Percentiles rank a stretch among this genome's conserved stretches.
phyloP scores from a whole-genome alignment of 257 asterid species.

The Fraxinus excelsior region DNA sequence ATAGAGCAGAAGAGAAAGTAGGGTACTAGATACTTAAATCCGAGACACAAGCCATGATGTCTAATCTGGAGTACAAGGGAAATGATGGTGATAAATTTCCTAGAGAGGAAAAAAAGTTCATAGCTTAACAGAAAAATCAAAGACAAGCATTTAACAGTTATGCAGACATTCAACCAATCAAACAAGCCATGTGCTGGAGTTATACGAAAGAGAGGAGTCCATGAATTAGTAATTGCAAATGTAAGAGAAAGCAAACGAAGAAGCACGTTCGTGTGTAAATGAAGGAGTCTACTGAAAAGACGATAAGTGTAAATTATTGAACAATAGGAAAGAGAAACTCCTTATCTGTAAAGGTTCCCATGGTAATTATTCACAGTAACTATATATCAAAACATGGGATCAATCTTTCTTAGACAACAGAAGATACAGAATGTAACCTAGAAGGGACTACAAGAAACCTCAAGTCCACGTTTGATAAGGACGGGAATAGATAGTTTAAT shows the following conservation, averaged over 20 bases:
- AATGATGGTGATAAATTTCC: neutral
- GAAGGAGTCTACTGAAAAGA: constrained; percentile 17
- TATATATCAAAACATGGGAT: constrained; percentile 34
- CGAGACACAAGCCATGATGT: constrained; percentile 13
- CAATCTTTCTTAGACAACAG: constrained; percentile 39
- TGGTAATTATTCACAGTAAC: constrained; percentile 39
- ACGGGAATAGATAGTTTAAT: too few species aligned
- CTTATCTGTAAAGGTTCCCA: constrained; percentile 31
- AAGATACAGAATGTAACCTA: constrained; percentile 51
- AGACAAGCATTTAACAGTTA: constrained; percentile 28
- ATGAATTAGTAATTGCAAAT: neutral
- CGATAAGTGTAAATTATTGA: constrained; percentile 45
- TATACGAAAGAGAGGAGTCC: constrained; percentile 3
- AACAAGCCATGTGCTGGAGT: constrained; percentile 36
- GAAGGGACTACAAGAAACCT: constrained; percentile 40
- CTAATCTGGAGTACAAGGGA: neutral
- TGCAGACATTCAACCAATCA: constrained; percentile 11
- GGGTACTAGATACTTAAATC: neutral
- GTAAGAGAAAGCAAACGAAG: constrained; percentile 6
- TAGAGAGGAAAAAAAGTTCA: constrained; percentile 10
- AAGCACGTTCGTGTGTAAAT: neutral
- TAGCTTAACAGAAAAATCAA: constrained; percentile 14
- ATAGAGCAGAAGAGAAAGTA: too few species aligned
- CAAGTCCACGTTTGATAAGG: constrained; percentile 1
- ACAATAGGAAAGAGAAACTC: constrained; percentile 16